phyloP scores from a whole-genome alignment of 2,329 filamentous ascomycete genomes.

The Zelopaecilomyces penicillatus region DNA sequence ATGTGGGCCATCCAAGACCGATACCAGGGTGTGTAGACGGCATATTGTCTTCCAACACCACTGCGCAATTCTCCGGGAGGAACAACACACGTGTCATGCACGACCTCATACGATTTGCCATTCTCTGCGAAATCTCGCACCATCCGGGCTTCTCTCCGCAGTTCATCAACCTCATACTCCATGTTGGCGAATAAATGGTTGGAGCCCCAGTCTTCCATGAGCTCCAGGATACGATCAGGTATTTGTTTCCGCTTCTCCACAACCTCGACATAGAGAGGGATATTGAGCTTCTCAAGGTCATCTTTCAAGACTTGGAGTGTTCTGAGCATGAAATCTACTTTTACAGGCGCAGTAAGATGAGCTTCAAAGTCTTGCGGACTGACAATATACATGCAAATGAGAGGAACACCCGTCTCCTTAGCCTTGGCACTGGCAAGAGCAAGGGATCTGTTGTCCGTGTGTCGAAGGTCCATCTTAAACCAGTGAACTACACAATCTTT shows the following conservation, averaged over 20 bases:
- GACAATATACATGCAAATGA: conserved; percentile 70
- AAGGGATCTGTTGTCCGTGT: conserved; percentile 64
- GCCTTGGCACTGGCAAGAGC: conserved; percentile 58
- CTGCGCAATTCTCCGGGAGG: conserved; percentile 60
- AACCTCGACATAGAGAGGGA: conserved; percentile 70
- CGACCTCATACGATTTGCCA: conserved; percentile 59
- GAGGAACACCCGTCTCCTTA: conserved; percentile 56
- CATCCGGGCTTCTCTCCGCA: conserved; percentile 65
- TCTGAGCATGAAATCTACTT: conserved; percentile 75
- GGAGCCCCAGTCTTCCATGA: conserved; percentile 64
- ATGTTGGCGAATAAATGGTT: conserved; percentile 74
- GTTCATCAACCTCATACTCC: conserved; percentile 87
- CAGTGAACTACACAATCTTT: conserved; percentile 70
- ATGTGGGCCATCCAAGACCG: conserved; percentile 66
- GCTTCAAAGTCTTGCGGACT: conserved; percentile 81
- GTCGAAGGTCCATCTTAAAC: conserved; percentile 79
- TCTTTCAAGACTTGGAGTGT: conserved; percentile 56
- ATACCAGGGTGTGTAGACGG: conserved; percentile 80
- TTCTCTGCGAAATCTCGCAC: conserved; percentile 51
- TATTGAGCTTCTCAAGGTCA: conserved; percentile 62
- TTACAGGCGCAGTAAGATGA: conserved; percentile 62
- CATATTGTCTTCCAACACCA: conserved; percentile 67
- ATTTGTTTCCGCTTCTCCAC: conserved; percentile 57
- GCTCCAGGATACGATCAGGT: conserved; percentile 50
- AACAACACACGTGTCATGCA: conserved; percentile 79